phyloP scores from a whole-genome alignment of 805 yeast genomes.

The Hanseniaspora nectarophila region DNA sequence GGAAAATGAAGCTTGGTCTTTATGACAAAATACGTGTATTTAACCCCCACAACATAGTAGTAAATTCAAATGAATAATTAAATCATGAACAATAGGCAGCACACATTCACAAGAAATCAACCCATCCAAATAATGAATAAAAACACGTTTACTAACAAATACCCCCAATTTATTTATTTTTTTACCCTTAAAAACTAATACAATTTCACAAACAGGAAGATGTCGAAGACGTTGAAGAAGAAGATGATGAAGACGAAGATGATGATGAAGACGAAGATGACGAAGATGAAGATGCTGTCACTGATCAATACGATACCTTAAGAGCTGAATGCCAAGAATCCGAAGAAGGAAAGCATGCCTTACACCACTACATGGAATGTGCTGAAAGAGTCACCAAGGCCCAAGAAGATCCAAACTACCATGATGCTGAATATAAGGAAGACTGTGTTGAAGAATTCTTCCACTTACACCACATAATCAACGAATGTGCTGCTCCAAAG shows the following conservation, averaged over 20 bases:
- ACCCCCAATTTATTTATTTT: constrained; percentile 8
- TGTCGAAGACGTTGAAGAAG: constrained; percentile 29
- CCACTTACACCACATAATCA: constrained; percentile 89
- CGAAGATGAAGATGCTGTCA: constrained; percentile 56
- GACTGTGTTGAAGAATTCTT: constrained; percentile 97
- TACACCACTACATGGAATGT: constrained; percentile 90
- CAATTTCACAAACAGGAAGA: constrained; percentile 26
- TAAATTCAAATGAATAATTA: no score
- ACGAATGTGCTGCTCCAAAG: constrained; percentile 84
- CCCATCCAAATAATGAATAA: background rate
- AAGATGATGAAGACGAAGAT: constrained; percentile 30
- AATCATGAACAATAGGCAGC: no score
- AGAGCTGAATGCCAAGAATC: constrained; percentile 60
- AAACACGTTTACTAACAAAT: constrained; percentile 16
- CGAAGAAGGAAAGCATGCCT: constrained; percentile 54
- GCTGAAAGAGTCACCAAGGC: constrained; percentile 86
- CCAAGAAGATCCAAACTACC: constrained; percentile 75
- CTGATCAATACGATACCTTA: constrained; percentile 53
- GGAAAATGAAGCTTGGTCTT: no score
- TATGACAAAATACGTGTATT: no score
- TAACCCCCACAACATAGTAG: no score
- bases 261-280: constrained; percentile 57
- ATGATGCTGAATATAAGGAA: constrained; percentile 70
- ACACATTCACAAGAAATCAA: background rate
- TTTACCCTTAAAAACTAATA: constrained; percentile 12